phyloP scores from a whole-genome alignment of 2,329 filamentous ascomycete species.

The Nemania sp. region DNA sequence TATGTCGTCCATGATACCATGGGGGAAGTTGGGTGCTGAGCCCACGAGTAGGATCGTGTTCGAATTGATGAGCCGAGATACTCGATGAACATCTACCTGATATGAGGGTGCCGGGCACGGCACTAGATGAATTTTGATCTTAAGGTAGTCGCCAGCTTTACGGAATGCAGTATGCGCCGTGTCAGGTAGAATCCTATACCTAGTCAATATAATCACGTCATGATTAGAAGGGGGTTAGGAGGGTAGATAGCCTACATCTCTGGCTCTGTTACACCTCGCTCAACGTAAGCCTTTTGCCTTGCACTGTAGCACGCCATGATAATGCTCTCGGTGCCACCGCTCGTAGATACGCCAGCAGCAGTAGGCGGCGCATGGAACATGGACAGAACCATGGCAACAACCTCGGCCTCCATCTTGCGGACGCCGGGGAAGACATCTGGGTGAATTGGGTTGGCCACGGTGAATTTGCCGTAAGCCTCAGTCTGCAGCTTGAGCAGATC shows the following conservation, averaged over 20 bases:
- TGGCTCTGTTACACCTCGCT: constrained; percentile 86
- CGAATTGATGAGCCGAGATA: constrained; percentile 84
- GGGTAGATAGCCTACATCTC: constrained; percentile 72
- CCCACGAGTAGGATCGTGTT: constrained; percentile 95
- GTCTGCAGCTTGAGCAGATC: constrained; percentile 82
- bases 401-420: constrained; percentile 97
- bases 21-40: constrained; percentile 95
- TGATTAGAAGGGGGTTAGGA: not conserved
- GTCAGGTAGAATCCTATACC: constrained; percentile 79
- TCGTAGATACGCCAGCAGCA: constrained; percentile 85
- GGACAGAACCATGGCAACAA: constrained; percentile 90
- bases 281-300: constrained; percentile 82
- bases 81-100: constrained; percentile 77
- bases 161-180: constrained; percentile 96
- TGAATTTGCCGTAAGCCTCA: constrained; percentile 91
- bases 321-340: constrained; percentile 94
- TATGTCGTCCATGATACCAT: constrained; percentile 98
- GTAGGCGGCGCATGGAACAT: constrained; percentile 89
- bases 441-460: constrained; percentile 94
- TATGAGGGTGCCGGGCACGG: constrained; percentile 82
- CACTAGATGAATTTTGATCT: constrained; percentile 91
- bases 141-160: constrained; percentile 94
- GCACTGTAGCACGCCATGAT: constrained; percentile 92
- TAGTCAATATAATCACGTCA: constrained; percentile 23
- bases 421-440: constrained; percentile 98